Conservation (phyloP, 2,329 filamentous ascomycete species). For the Diaporthe velutina region DNA sequence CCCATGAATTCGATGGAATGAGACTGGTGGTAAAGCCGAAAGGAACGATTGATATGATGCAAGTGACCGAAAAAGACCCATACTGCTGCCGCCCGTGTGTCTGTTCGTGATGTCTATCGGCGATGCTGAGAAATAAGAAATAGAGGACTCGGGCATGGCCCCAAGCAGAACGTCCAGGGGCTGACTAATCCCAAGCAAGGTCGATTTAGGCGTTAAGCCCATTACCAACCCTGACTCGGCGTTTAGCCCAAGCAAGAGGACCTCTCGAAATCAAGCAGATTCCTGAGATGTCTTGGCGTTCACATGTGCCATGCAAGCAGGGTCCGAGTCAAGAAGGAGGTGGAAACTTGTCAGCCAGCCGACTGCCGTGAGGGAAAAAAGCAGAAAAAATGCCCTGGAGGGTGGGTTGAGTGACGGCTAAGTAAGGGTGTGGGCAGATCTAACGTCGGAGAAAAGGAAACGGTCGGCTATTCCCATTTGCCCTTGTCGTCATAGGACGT, state of each 20-base stretch:
- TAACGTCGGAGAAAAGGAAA: conserved; percentile 11
- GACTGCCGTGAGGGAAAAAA: not conserved
- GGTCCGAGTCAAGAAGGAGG: not conserved
- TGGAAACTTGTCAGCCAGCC: not conserved
- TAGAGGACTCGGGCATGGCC: not conserved
- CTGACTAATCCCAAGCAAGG: not conserved
- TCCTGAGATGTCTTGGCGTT: not conserved
- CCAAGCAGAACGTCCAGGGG: not conserved
- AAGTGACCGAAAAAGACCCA: not conserved
- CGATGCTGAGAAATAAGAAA: conserved; percentile 3
- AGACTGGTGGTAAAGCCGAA: not conserved
- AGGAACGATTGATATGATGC: not conserved
- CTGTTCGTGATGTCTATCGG: not conserved
- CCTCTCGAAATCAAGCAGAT: not conserved
- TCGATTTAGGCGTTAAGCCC: not conserved
- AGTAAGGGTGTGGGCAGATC: not conserved
- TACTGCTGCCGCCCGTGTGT: too few relatives aligned
- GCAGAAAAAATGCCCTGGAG: too few relatives aligned
- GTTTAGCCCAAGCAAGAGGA: not conserved
- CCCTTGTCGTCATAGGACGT: conserved; percentile 31
- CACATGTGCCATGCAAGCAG: not conserved
- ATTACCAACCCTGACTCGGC: not conserved
- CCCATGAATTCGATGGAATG: not conserved
- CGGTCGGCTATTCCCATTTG: conserved; percentile 5
- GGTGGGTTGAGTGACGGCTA: not conserved